A percentile compares a stretch with the other conserved stretches of the same genome.
Conservation (phyloP, 176 grass and related monocot genomes). For the Stipa capillata region DNA sequence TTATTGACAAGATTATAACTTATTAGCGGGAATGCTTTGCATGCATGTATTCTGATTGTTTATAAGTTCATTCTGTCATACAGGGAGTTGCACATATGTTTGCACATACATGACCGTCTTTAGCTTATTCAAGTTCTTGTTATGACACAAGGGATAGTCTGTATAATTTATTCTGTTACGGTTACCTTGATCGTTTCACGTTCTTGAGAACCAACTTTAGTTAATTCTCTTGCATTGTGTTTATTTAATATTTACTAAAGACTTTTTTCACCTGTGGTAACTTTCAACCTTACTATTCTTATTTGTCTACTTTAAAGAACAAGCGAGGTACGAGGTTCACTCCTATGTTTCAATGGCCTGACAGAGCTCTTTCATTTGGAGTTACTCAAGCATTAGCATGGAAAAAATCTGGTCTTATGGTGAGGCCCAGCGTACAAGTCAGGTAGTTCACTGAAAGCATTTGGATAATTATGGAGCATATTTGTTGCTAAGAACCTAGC, state of each 20-base stretch:
- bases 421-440: conserved; percentile 76
- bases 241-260: background rate
- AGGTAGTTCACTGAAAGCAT: conserved; percentile 49
- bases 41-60: too few relatives aligned
- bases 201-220: background rate
- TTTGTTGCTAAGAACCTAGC: background rate
- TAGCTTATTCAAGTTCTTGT: background rate
- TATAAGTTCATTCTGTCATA: conserved; percentile 1
- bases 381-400: conserved; percentile 65
- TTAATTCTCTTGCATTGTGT: background rate
- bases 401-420: conserved; percentile 73
- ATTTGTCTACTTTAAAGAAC: conserved; percentile 33
- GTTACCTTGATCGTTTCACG: background rate
- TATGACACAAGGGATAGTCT: background rate
- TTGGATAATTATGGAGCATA: background rate
- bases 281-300: background rate
- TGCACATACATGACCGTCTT: background rate
- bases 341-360: conserved; percentile 68
- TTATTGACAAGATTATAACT: background rate
- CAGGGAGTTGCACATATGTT: background rate
- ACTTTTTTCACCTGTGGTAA: background rate
- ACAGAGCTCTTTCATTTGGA: conserved; percentile 72
- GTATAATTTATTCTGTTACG: background rate
- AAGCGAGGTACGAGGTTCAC: conserved; percentile 61
- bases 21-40: background rate